Base-by-base conservation (phyloP, 805 yeast genomes). In the Nakazawaea anatomiae region DNA sequence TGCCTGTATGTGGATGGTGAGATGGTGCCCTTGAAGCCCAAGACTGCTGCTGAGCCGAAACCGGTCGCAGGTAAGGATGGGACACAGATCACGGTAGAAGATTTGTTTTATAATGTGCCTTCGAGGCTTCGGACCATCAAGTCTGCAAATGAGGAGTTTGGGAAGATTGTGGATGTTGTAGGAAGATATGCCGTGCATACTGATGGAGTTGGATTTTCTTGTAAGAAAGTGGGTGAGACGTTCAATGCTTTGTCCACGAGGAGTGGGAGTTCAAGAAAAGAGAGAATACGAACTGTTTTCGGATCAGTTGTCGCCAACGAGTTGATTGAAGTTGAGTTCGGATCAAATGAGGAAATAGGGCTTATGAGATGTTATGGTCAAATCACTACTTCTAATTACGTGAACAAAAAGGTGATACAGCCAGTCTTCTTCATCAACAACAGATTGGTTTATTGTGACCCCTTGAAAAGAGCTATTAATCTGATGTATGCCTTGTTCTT, bases 1-100 rank as follows among this genome's bases (percentile, higher is more conserved):
- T 78, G 87, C 0, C 70, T 67, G n/a, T 92, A 84, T 60, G 52
- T 75, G 1, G 83, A 83, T 52, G 97, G 97, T 1, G 74, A 73
- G 43, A 65, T 87, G 53, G 63, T 73, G 3, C 74, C 78, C 1
- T 60, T 74, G 1, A 75, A 71, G 52, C 63, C 71, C 2, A 69
- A 67, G 4, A 65, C 57, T 0, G 41, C 62, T 4, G 60, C 69
- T 2, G 79, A 74, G 1, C 89, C 90, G 0, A 76, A 75, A 55
- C 89, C 96, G 0, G 74, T 80, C 1, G 99, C 99, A 0, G 97
- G 98, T 0, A 83, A 79, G 54, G 77, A 74, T 44, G 99, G 99
- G 0, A 94, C 99, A 0, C 89, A 83, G 54, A 79, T 94, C 31
- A 65, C 77, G 0, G 96, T 90, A 6, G 96, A 90, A 63, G 96